Conservation (phyloP, 2,329 filamentous ascomycete genomes). For the Botryotinia narcissicola region DNA sequence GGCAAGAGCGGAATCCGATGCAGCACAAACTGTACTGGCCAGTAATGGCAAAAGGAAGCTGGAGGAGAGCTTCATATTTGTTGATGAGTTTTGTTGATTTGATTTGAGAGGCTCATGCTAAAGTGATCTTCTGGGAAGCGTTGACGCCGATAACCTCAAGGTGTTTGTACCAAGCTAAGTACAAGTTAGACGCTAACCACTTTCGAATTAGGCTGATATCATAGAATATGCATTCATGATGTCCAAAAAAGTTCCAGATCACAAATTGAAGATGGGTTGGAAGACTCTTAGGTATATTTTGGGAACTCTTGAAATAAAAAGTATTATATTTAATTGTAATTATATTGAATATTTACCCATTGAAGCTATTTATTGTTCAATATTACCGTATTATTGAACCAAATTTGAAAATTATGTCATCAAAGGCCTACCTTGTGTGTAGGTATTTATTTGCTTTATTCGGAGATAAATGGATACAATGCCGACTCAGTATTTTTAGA, state of each 20-base stretch:
- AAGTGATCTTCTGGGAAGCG: constrained; percentile 4
- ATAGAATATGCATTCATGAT: too few relatives aligned
- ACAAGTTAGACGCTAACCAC: constrained; percentile 9
- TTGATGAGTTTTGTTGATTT: constrained; percentile 24
- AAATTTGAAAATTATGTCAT: neutral
- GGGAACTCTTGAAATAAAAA: neutral
- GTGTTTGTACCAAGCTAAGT: constrained; percentile 14
- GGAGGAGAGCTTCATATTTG: constrained; percentile 43
- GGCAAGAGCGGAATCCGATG: constrained; percentile 46
- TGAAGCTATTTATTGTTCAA: neutral
- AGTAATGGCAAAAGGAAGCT: constrained; percentile 43
- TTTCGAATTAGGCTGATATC: neutral
- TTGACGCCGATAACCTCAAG: constrained; percentile 16
- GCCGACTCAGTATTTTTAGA: constrained; percentile 12
- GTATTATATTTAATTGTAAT: neutral
- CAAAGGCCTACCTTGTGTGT: constrained; percentile 2
- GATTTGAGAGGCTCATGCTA: constrained; percentile 27
- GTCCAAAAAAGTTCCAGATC: neutral
- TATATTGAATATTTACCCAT: neutral
- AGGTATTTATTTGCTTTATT: constrained; percentile 1
- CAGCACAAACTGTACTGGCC: constrained; percentile 40
- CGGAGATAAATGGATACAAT: constrained; percentile 15
- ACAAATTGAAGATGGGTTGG: neutral
- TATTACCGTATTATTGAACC: neutral
- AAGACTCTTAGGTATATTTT: neutral